phyloP scores from a whole-genome alignment of 2,329 filamentous ascomycete species.

The Trichophyton rubrum region DNA sequence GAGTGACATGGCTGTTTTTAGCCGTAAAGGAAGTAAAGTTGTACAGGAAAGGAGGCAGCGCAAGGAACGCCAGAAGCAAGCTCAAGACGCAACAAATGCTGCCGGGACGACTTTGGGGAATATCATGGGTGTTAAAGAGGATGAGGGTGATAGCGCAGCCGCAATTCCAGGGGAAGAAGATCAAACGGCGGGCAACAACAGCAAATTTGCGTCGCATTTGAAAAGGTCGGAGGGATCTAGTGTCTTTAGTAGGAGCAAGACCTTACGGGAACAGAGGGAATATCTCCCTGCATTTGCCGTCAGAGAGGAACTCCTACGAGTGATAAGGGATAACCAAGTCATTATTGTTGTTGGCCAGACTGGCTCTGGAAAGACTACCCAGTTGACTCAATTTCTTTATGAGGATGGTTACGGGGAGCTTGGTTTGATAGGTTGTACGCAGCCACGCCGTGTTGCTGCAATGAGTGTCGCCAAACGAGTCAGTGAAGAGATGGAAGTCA shows the following conservation, averaged over 20 bases:
- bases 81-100: conserved; percentile 85
- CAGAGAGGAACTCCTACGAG: conserved; percentile 76
- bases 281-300: conserved; percentile 93
- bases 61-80: conserved; percentile 84
- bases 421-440: conserved; percentile 92
- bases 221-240: conserved; percentile 79
- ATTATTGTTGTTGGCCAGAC: conserved; percentile 95
- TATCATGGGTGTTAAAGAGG: conserved; percentile 88
- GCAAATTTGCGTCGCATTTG: conserved; percentile 81
- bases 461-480: conserved; percentile 99
- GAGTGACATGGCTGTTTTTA: conserved; percentile 98
- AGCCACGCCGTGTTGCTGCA: conserved; percentile 87
- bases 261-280: conserved; percentile 78
- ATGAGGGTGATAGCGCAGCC: conserved; percentile 72
- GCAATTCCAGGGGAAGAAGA: conserved; percentile 63
- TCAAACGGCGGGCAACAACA: conserved; percentile 45
- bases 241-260: conserved; percentile 86
- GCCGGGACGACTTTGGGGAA: conserved; percentile 88
- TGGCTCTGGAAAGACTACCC: conserved; percentile 93
- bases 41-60: conserved; percentile 86
- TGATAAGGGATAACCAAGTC: conserved; percentile 94
- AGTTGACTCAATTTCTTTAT: conserved; percentile 88
- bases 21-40: conserved; percentile 83
- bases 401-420: conserved; percentile 84
- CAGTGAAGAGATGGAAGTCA: conserved; percentile 94